Conservation (phyloP, 2,329 filamentous ascomycete species). For the Lachnellula subtilissima region DNA sequence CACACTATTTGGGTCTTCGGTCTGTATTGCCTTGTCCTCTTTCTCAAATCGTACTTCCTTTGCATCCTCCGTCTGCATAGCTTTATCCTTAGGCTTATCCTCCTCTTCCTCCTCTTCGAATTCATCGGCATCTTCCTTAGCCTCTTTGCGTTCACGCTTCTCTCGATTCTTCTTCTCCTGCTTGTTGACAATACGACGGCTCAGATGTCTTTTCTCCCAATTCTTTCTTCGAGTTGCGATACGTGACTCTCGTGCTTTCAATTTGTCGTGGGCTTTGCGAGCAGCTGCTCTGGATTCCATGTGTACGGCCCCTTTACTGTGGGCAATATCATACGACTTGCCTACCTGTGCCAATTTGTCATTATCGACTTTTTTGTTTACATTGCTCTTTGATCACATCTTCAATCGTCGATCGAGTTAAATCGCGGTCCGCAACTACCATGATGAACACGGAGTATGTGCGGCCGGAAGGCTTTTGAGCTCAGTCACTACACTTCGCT, state of each 20-base stretch:
- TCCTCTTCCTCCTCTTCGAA: slow-evolving; percentile 35
- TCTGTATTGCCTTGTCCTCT: slow-evolving; percentile 25
- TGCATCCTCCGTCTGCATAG: slow-evolving; percentile 23
- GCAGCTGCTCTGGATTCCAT: slow-evolving; percentile 47
- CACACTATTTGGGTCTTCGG: slow-evolving; percentile 14
- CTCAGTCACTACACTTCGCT: slow-evolving; percentile 54
- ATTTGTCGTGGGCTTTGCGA: slow-evolving; percentile 19
- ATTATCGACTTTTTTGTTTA: slow-evolving; percentile 44
- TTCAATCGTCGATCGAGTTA: slow-evolving; percentile 43
- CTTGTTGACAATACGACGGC: slow-evolving; percentile 35
- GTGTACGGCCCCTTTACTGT: slow-evolving; percentile 51
- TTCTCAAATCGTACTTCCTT: slow-evolving; percentile 9
- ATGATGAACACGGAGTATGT: slow-evolving; percentile 54
- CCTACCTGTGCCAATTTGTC: slow-evolving; percentile 56
- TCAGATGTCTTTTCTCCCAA: slow-evolving; percentile 45
- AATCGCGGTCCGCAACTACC: slow-evolving; percentile 47
- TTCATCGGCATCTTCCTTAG: slow-evolving; percentile 37
- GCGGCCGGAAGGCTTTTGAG: slow-evolving; percentile 49
- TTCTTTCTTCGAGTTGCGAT: slow-evolving; percentile 42
- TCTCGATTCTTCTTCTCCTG: slow-evolving; percentile 38
- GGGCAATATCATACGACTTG: slow-evolving; percentile 54
- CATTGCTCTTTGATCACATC: slow-evolving; percentile 52
- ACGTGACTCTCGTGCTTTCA: slow-evolving; percentile 35
- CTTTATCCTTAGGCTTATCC: slow-evolving; percentile 29
- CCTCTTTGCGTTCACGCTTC: slow-evolving; percentile 35